Base-by-base conservation (phyloP, 108 stramenopile species). In the Poteriospumella lacustris region DNA sequence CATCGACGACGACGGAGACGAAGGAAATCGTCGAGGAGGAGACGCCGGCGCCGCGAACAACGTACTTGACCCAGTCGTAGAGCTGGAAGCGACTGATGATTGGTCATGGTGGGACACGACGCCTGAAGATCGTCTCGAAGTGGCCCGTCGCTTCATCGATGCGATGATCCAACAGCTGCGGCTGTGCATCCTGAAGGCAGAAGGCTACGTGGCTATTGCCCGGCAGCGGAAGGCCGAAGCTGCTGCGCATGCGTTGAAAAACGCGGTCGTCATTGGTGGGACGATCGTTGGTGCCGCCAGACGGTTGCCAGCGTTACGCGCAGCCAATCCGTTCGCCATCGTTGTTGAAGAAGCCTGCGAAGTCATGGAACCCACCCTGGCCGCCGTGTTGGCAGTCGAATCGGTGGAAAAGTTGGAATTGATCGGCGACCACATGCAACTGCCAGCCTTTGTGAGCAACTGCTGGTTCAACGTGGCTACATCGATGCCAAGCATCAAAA, bases 281-380 rank as follows among this genome's bases (percentile, higher is more conserved):
- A 73, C 70, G 28, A 42, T 73, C 36, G 70, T 73, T 34, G 70
- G 70, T 5, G 33, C 33, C 3, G 12, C 70, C 19, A 73, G 9
- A 33, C 5, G 70, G 33, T 73, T 73, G 47, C n/a, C 15, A 24
- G 70, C 70, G 9, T 28, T 73, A 12, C 70, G 70, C 47, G 70
- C 70, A 42, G 70, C 70, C 9, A 31, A 38, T 26, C 70, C 70
- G 9, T 73, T 73, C 31, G 70, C 70, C 5, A 42, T 73, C 24
- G 3, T 73, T 34, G 70, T 73, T 44, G 70, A 73, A 73, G 70
- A 73, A 73, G 70, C 70, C 9, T 73, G 70, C 36, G 70, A 73
- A 56, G 70, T 73, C 12, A 73, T 73, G 70, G 70, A 73, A 33
- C 12, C 70, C 9, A 73, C 70, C 36, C 31, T 73, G 33, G 42